A percentile compares a stretch with the other conserved stretches of the same genome.
phyloP scores from a whole-genome alignment of 2,329 filamentous ascomycete species.

The Trichocomaceae sp. region DNA sequence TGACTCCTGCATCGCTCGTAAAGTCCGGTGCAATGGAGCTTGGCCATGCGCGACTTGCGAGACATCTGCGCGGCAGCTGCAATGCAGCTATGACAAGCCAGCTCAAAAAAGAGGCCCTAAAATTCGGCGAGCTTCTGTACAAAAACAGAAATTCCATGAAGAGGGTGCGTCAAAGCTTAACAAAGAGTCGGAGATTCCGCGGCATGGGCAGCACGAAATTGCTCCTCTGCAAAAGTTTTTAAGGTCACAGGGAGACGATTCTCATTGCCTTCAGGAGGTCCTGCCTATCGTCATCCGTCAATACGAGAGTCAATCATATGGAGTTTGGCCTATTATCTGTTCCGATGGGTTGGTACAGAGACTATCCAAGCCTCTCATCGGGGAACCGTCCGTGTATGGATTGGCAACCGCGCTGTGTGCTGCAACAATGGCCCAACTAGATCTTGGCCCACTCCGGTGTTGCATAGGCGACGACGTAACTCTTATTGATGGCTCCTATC shows the following conservation, averaged over 20 bases:
- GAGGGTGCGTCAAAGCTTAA: background rate
- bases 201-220: background rate
- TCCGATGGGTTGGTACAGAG: slow-evolving; percentile 15
- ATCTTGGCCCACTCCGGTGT: slow-evolving; percentile 18
- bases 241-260: background rate
- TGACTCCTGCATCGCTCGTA: slow-evolving; percentile 25
- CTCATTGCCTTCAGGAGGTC: background rate
- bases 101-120: slow-evolving; percentile 25
- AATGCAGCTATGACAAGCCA: slow-evolving; percentile 24
- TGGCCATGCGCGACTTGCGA: slow-evolving; percentile 25
- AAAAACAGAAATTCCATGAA: background rate
- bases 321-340: slow-evolving; percentile 26
- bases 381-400: slow-evolving; percentile 14
- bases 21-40: slow-evolving; percentile 25
- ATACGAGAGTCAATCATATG: slow-evolving; percentile 23
- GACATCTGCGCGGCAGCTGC: slow-evolving; percentile 16
- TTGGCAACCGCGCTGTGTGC: slow-evolving; percentile 24
- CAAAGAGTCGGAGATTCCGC: background rate
- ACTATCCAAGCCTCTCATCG: slow-evolving; percentile 5
- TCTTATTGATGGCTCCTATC: slow-evolving; percentile 16
- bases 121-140: slow-evolving; percentile 13
- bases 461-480: background rate
- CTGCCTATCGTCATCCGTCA: slow-evolving; percentile 18
- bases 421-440: slow-evolving; percentile 27
- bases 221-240: background rate